phyloP scores from a whole-genome alignment of 495 filamentous ascomycete species.

The Opeltia flavorubescens region DNA sequence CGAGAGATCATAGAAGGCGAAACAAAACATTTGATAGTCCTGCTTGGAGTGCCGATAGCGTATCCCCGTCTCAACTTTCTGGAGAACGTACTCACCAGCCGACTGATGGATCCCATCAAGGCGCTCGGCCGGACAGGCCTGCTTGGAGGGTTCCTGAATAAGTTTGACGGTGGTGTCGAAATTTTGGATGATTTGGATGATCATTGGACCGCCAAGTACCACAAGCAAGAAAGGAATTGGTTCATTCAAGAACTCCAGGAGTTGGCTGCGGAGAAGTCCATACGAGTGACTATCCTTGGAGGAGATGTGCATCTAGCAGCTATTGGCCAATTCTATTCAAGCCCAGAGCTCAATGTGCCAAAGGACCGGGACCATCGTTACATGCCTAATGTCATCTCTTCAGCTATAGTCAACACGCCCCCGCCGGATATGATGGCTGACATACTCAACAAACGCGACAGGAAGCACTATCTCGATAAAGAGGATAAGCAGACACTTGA shows the following conservation, averaged over 20 bases:
- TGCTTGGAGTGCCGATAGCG: conserved; percentile 77
- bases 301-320: conserved; percentile 91
- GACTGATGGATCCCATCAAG: conserved; percentile 73
- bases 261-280: conserved; percentile 75
- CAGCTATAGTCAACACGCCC: conserved; percentile 82
- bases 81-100: conserved; percentile 64
- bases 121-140: conserved; percentile 70
- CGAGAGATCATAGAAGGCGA: conserved; percentile 69
- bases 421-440: conserved; percentile 83
- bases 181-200: conserved; percentile 87
- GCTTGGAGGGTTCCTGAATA: conserved; percentile 71
- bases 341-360: conserved; percentile 57
- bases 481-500: conserved; percentile 48
- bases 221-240: conserved; percentile 76
- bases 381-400: conserved; percentile 82
- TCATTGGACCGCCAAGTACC: conserved; percentile 92
- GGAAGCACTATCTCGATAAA: conserved; percentile 72
- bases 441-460: conserved; percentile 85
- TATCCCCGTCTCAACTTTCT: conserved; percentile 78
- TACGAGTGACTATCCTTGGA: conserved; percentile 79
- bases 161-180: conserved; percentile 83
- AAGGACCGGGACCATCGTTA: conserved; percentile 87
- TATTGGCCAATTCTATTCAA: conserved; percentile 88
- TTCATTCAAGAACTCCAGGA: conserved; percentile 83
- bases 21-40: conserved; percentile 76